Conservation (phyloP, 2,329 filamentous ascomycete species). For the Scopulariopsis brevicaulis region DNA sequence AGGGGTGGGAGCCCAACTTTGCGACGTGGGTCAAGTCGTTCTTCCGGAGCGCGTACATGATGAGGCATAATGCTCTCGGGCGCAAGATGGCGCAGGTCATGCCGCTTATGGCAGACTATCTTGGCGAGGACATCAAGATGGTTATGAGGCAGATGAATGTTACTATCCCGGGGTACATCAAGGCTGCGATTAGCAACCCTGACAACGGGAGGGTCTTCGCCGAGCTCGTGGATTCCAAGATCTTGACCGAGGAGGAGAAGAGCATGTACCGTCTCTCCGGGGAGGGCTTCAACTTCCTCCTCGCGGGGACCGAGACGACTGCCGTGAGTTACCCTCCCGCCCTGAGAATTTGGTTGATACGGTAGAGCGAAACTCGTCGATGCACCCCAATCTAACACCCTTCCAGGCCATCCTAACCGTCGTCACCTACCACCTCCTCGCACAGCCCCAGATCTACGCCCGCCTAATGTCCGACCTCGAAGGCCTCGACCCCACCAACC, state of each 20-base stretch:
- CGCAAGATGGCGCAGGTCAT: slow-evolving; percentile 14
- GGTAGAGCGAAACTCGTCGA: background rate
- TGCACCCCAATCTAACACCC: slow-evolving; percentile 10
- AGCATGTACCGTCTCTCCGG: slow-evolving; percentile 19
- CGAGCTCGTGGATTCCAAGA: slow-evolving; percentile 13
- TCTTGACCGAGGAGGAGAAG: slow-evolving; percentile 18
- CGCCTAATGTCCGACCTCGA: slow-evolving; percentile 11
- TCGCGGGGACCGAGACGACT: slow-evolving; percentile 25
- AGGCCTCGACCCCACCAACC: slow-evolving; percentile 8
- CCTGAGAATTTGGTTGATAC: background rate
- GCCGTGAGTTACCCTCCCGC: slow-evolving; percentile 13
- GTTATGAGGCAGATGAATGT: slow-evolving; percentile 15
- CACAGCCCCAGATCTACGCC: slow-evolving; percentile 10
- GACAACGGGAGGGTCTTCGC: slow-evolving; percentile 15
- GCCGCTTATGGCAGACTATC: slow-evolving; percentile 13
- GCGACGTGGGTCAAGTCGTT: slow-evolving; percentile 20
- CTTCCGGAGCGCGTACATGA: slow-evolving; percentile 18
- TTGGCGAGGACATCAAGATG: slow-evolving; percentile 12
- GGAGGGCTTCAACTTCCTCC: slow-evolving; percentile 23
- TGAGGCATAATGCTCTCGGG: slow-evolving; percentile 16
- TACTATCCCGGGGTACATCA: slow-evolving; percentile 13
- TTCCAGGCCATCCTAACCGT: slow-evolving; percentile 12
- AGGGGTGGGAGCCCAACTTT: slow-evolving; percentile 24
- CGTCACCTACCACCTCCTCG: slow-evolving; percentile 14
- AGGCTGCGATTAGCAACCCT: slow-evolving; percentile 11